Conservation (phyloP, 805 yeast species). For the Saturnispora serradocipensis region DNA sequence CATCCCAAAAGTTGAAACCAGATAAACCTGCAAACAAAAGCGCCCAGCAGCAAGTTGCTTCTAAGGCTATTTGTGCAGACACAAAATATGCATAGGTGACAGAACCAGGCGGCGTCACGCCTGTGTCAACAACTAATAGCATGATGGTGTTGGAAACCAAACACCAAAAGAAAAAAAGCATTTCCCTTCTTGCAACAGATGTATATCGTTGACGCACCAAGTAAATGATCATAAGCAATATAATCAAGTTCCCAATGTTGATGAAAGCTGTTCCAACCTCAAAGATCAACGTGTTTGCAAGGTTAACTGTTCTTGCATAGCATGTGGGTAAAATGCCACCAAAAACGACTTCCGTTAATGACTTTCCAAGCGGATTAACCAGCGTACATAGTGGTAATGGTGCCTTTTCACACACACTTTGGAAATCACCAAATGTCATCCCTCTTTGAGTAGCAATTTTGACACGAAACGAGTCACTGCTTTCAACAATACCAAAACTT, state of each 20-base stretch:
- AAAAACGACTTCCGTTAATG: constrained; percentile 24
- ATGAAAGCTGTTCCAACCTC: constrained; percentile 82
- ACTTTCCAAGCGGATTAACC: constrained; percentile 39
- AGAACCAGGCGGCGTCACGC: constrained; percentile 85
- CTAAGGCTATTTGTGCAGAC: constrained; percentile 66
- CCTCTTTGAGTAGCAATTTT: neutral
- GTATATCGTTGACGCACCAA: constrained; percentile 80
- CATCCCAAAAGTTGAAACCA: constrained; percentile 91
- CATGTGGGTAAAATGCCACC: constrained; percentile 69
- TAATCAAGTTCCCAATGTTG: constrained; percentile 62
- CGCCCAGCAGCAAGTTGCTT: constrained; percentile 63
- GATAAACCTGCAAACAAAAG: constrained; percentile 66
- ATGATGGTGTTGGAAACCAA: constrained; percentile 49
- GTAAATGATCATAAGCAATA: constrained; percentile 62
- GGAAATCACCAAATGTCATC: constrained; percentile 65
- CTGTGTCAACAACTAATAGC: constrained; percentile 78
- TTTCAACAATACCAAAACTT: neutral
- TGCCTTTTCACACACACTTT: constrained; percentile 50
- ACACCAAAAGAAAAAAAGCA: constrained; percentile 61
- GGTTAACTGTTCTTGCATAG: constrained; percentile 75
- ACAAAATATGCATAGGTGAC: constrained; percentile 72
- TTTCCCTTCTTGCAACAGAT: constrained; percentile 87
- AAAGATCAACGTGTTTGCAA: constrained; percentile 88
- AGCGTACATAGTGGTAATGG: constrained; percentile 78
- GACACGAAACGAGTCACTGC: neutral